Percentiles rank a stretch among this genome's conserved stretches.
phyloP scores from a whole-genome alignment of 1,139 yeast species.

The Blastobotrys aristatus region DNA sequence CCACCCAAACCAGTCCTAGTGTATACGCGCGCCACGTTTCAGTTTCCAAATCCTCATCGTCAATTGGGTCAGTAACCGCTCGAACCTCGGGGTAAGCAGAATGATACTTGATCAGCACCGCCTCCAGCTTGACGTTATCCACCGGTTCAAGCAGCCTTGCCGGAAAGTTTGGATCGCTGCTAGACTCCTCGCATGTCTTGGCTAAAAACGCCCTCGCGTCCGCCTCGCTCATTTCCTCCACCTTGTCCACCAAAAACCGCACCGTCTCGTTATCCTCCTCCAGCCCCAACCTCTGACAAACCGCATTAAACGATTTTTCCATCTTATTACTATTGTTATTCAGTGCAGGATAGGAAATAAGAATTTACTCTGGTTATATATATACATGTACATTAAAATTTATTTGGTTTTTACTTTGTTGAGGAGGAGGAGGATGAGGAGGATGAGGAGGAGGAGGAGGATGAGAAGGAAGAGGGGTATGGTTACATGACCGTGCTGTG shows the following conservation, averaged over 20 bases:
- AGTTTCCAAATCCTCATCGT: conserved; percentile 31
- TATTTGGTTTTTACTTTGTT: no score
- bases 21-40: conserved; percentile 54
- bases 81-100: conserved; percentile 62
- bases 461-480: no score
- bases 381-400: neutral
- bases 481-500: neutral
- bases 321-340: neutral
- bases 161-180: conserved; percentile 12
- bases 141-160: neutral
- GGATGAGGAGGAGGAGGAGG: no score
- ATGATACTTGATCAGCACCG: conserved; percentile 46
- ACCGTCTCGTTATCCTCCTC: conserved; percentile 1
- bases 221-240: neutral
- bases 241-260: neutral
- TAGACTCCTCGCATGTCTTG: conserved; percentile 3
- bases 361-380: no score
- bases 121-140: conserved; percentile 22
- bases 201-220: conserved; percentile 4
- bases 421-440: no score
- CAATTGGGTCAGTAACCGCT: conserved; percentile 45
- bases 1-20: conserved; percentile 50
- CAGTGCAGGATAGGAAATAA: no score
- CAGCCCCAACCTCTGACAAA: neutral
- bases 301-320: neutral